Evolutionary conservation across 306 rosid genomes (phyloP), one percentile per base, ranked within the genome.

Genomic region (Begonia loranthoides): DNA sequence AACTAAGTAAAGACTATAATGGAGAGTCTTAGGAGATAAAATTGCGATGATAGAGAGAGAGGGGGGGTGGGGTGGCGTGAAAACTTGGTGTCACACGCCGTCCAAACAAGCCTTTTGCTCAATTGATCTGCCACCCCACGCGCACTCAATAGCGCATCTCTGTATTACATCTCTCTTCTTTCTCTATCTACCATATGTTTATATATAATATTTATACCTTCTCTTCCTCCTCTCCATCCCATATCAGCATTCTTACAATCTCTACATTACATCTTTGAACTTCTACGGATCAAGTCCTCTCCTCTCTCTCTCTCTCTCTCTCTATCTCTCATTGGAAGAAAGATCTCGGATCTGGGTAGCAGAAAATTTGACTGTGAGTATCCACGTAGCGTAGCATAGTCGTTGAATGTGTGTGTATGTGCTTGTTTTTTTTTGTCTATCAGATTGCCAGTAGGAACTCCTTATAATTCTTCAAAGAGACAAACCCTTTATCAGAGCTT

Each of bases 41-140:
- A 76, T 68, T 54, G 74, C 72, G 82, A 76, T 64, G 67, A 55
- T 55, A 17, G 47, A 50, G 40, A 36, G 44, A 19, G 43, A 6
- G 57, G 44, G 15, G 54, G 9, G 59, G 75, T 54, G 94, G 47
- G 94, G 86, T 77, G 84, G 96, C 96, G 90, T 87, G 94, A 80
- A 82, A 79, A 70, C 79, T 61, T 17, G 64, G 71, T 78, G 83
- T 78, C 90, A 76, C 90, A 76, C 84, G 87, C 96, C 96, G 94
- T 80, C 96, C 96, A 83, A 87, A 87, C 73, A 87, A 74, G 66
- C 74, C 76, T 65, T 75, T 53, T 63, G 48, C 51, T 17, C 67
- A 36, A 49, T 72, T 50, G 60, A 40, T 72, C 76, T 73, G 96
- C 87, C 94, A 73, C 79, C 94, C 96, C 96, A 87, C 92, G 94